These are phyloP conservation scores for Lithocarpus polystachyus DNA, from an alignment of 306 rosid genomes.

Conservation along the genomic window DNA sequence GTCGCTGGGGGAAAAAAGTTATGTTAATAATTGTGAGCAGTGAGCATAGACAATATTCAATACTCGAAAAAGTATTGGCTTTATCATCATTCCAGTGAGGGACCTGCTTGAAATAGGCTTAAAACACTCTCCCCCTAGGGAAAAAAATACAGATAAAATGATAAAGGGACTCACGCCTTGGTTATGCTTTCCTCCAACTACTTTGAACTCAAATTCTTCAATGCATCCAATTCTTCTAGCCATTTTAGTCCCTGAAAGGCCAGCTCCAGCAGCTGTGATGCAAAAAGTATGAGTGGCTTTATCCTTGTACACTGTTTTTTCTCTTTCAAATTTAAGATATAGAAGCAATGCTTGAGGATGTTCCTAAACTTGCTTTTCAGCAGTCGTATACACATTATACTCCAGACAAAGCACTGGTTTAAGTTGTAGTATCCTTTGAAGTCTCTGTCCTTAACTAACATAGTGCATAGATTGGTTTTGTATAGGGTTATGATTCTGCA, in stretches of 20 bases:
- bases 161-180: slow-evolving; percentile 55
- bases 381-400: neutral
- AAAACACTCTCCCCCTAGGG: too few relatives aligned
- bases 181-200: slow-evolving; percentile 31
- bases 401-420: neutral
- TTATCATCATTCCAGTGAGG: slow-evolving; percentile 7
- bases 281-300: slow-evolving; percentile 22
- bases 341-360: neutral
- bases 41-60: neutral
- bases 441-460: neutral
- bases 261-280: slow-evolving; percentile 60
- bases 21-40: slow-evolving; percentile 16
- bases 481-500: neutral
- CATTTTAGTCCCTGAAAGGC: slow-evolving; percentile 64
- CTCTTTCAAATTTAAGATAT: neutral
- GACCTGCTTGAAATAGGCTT: neutral
- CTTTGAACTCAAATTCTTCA: slow-evolving; percentile 62
- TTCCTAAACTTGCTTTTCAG: neutral
- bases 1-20: slow-evolving; percentile 46
- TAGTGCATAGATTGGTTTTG: neutral
- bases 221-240: slow-evolving; percentile 57
- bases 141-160: neutral
- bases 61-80: slow-evolving; percentile 8
- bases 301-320: neutral
- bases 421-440: neutral